phyloP scores from a whole-genome alignment of 2,329 filamentous ascomycete species.

The Phyllosticta capitalensis region DNA sequence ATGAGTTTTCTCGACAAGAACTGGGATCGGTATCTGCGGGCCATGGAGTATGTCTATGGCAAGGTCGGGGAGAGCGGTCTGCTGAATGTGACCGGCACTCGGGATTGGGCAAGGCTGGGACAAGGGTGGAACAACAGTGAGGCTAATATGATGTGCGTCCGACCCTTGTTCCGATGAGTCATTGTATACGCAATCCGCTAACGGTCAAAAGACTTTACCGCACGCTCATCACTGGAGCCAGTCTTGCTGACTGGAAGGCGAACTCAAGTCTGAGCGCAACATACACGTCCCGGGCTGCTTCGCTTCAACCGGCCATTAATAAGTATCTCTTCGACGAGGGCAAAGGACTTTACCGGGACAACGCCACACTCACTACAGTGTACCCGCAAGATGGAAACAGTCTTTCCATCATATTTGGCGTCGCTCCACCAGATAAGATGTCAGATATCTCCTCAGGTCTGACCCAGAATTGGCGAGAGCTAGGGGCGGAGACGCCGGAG shows the following conservation, averaged over 20 bases:
- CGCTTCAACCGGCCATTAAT: constrained; percentile 20
- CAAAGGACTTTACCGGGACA: constrained; percentile 29
- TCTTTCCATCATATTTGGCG: constrained; percentile 22
- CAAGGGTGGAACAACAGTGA: constrained; percentile 43
- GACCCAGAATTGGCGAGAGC: constrained; percentile 44
- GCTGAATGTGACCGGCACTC: constrained; percentile 35
- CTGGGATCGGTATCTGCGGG: constrained; percentile 37
- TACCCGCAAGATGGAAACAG: constrained; percentile 39
- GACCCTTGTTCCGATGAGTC: background rate
- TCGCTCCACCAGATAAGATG: constrained; percentile 39
- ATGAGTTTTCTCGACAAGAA: constrained; percentile 29
- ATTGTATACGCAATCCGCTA: background rate
- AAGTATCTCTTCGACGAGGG: constrained; percentile 18
- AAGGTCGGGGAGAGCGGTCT: constrained; percentile 35
- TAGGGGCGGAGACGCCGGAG: constrained; percentile 48
- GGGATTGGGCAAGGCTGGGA: constrained; percentile 34
- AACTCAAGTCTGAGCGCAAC: constrained; percentile 15
- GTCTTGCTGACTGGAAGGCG: constrained; percentile 20
- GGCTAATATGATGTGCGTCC: constrained; percentile 37
- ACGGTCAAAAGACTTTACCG: constrained; percentile 34
- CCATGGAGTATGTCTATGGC: constrained; percentile 32
- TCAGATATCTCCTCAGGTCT: constrained; percentile 37
- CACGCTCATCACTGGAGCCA: constrained; percentile 20
- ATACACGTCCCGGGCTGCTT: constrained; percentile 15
- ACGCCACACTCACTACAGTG: constrained; percentile 35